Conservation (phyloP, 345 rosid species). For the Eutrema yunnanense region DNA sequence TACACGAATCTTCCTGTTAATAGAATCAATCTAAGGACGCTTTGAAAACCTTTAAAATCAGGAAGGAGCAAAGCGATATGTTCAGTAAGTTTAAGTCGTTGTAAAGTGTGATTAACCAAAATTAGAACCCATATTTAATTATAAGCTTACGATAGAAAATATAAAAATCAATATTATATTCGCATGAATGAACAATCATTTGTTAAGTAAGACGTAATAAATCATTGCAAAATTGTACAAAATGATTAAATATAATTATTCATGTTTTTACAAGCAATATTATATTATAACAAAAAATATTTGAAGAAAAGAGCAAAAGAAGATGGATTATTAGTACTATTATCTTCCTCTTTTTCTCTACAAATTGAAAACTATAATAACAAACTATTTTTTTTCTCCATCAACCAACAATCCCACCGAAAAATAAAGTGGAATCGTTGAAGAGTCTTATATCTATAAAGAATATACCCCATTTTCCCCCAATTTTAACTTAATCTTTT, state of each 20-base stretch:
- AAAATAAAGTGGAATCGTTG: slow-evolving; percentile 54
- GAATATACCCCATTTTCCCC: slow-evolving; percentile 16
- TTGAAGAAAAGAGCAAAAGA: background rate
- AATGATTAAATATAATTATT: slow-evolving; percentile 5
- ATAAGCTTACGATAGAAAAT: background rate
- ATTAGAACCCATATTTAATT: background rate
- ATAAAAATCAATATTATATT: background rate
- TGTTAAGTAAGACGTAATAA: slow-evolving; percentile 28
- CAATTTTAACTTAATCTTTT: slow-evolving; percentile 4
- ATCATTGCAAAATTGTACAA: background rate
- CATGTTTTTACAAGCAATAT: slow-evolving; percentile 35
- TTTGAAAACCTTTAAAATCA: background rate
- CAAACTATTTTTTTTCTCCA: slow-evolving; percentile 33
- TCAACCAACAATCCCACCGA: slow-evolving; percentile 56
- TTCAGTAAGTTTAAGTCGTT: slow-evolving; percentile 12
- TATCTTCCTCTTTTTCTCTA: slow-evolving; percentile 29
- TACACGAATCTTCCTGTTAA: background rate
- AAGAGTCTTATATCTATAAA: slow-evolving; percentile 27
- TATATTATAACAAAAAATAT: slow-evolving; percentile 3
- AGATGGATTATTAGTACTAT: slow-evolving; percentile 28
- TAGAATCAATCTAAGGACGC: slow-evolving; percentile 3
- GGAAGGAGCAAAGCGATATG: background rate
- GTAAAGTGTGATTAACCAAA: background rate
- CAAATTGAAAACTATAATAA: slow-evolving; percentile 43
- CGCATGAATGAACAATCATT: slow-evolving; percentile 24